A percentile compares a stretch with the other conserved stretches of the same genome.
These are phyloP conservation scores for Leccinum rimulosum DNA, from an alignment of 768 basidiomycete species.

Conservation along the genomic window DNA sequence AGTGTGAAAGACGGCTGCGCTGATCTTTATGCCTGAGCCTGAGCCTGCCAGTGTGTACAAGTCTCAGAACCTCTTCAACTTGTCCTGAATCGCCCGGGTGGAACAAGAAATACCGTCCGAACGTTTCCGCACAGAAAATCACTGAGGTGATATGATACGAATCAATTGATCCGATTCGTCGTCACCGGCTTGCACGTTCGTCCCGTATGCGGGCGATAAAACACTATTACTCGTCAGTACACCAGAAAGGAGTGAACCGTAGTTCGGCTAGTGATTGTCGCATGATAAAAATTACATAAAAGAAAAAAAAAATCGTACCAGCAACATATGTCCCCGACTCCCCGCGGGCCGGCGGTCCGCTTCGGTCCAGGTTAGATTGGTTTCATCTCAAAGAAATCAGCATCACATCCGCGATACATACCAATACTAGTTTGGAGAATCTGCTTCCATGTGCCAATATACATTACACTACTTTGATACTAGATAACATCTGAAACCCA, in stretches of 20 bases:
- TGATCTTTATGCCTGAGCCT: background rate
- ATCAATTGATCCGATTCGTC: background rate
- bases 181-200: slow-evolving; percentile 3
- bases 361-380: background rate
- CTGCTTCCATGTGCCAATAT: too few relatives aligned
- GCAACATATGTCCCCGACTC: background rate
- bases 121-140: background rate
- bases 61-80: background rate
- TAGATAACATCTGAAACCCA: background rate
- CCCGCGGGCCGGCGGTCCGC: slow-evolving; percentile 1
- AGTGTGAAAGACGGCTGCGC: background rate
- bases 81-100: background rate
- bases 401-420: too few relatives aligned
- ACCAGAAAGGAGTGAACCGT: background rate
- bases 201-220: background rate
- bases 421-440: too few relatives aligned
- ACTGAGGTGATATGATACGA: background rate
- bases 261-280: background rate
- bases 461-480: background rate
- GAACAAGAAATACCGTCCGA: background rate
- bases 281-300: background rate
- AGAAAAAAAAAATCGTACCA: background rate
- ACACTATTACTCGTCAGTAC: background rate
- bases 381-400: too few relatives aligned
- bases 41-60: background rate